Evolutionary conservation across 306 rosid species (phyloP).

Genomic region (Astragalus membranaceus): DNA sequence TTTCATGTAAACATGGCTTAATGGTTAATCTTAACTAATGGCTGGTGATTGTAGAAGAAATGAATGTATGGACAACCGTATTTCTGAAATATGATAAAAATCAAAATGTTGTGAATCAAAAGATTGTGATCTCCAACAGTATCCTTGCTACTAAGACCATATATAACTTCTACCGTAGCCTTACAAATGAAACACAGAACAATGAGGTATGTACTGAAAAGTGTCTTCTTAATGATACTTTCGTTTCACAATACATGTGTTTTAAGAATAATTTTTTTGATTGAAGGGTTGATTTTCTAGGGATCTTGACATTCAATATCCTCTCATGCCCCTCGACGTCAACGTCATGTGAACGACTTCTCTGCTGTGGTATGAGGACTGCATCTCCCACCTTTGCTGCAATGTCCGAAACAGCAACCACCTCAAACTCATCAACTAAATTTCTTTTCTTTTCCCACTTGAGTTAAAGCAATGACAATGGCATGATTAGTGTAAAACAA

Average conservation of each 20-base stretch:
- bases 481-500: too few species aligned
- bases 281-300: conserved; percentile 73
- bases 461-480: too few species aligned
- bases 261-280: background rate
- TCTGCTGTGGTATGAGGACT: too few species aligned
- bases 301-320: conserved; percentile 74
- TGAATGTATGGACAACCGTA: conserved; percentile 91
- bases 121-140: conserved; percentile 54
- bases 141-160: conserved; percentile 67
- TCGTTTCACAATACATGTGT: too few species aligned
- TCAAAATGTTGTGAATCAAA: too few species aligned
- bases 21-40: conserved; percentile 6
- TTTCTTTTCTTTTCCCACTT: too few species aligned
- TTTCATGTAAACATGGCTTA: conserved; percentile 1
- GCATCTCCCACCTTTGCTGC: too few species aligned
- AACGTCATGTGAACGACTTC: too few species aligned
- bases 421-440: too few species aligned
- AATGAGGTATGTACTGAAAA: conserved; percentile 33
- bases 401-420: too few species aligned
- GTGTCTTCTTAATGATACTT: background rate
- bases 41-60: conserved; percentile 97
- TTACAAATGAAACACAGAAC: conserved; percentile 58
- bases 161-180: conserved; percentile 82
- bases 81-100: conserved; percentile 77
- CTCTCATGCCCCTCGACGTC: conserved; percentile 61